These are phyloP conservation scores for Plectranthus barbatus DNA, from an alignment of 257 asterid species.

Conservation along the genomic window DNA sequence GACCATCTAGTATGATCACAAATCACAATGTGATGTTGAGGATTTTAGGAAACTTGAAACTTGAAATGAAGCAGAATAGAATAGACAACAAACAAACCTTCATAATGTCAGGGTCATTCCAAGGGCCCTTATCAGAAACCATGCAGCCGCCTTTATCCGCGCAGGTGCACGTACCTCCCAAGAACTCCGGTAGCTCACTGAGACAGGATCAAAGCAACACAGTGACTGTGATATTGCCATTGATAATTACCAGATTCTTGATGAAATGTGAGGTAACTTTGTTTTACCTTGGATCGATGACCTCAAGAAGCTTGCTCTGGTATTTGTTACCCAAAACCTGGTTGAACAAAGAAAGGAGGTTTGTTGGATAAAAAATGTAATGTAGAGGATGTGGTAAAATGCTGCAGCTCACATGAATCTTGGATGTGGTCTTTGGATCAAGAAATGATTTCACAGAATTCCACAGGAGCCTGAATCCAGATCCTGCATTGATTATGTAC, in stretches of 20 bases:
- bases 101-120: constrained; percentile 85
- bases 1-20: constrained; percentile 84
- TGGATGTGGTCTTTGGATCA: constrained; percentile 93
- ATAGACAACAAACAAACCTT: constrained; percentile 42
- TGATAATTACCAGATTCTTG: not conserved
- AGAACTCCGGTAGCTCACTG: constrained; percentile 94
- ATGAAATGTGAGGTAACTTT: not conserved
- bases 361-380: not conserved
- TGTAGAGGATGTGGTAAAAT: not conserved
- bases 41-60: not conserved
- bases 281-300: constrained; percentile 75
- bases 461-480: constrained; percentile 97
- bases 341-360: not conserved
- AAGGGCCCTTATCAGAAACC: constrained; percentile 92
- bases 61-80: not conserved
- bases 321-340: constrained; percentile 90
- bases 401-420: constrained; percentile 65
- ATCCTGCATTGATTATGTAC: constrained; percentile 98
- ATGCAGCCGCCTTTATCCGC: constrained; percentile 89
- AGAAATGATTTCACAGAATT: constrained; percentile 90
- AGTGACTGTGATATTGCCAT: not conserved
- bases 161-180: constrained; percentile 95
- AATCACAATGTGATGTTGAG: not conserved
- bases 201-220: constrained; percentile 14
- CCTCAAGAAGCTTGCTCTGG: constrained; percentile 89